Evolutionary conservation across 2,329 filamentous ascomycete species (phyloP).

Genomic region (Chaetoscypha palmicola): DNA sequence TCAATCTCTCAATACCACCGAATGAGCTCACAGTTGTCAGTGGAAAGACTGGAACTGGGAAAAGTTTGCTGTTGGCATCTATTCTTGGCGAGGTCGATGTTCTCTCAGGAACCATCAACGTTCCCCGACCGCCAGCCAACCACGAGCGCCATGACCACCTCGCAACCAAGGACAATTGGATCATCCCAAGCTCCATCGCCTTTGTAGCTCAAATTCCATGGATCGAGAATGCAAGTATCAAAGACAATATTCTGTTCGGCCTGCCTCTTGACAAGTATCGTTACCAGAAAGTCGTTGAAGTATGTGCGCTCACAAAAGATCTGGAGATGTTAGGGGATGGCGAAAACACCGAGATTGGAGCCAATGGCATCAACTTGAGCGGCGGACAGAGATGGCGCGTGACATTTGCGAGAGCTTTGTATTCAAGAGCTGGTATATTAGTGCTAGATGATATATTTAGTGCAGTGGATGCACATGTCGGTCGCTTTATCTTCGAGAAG

Average conservation of each 20-base stretch:
- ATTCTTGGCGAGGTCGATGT: conserved; percentile 71
- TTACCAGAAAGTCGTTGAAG: conserved; percentile 62
- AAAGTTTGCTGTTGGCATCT: conserved; percentile 66
- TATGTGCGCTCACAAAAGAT: conserved; percentile 70
- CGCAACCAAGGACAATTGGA: conserved; percentile 58
- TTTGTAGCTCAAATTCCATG: conserved; percentile 73
- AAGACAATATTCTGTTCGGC: conserved; percentile 73
- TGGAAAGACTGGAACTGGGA: conserved; percentile 71
- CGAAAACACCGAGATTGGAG: conserved; percentile 73
- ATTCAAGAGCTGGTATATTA: conserved; percentile 69
- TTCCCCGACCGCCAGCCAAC: conserved; percentile 43
- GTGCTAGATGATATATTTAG: conserved; percentile 81
- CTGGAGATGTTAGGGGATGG: conserved; percentile 70
- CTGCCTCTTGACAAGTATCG: conserved; percentile 62
- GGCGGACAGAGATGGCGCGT: conserved; percentile 81
- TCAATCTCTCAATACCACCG: conserved; percentile 60
- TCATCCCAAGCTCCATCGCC: conserved; percentile 60
- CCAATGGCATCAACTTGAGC: conserved; percentile 77
- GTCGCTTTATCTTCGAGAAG: conserved; percentile 70
- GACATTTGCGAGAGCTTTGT: conserved; percentile 71
- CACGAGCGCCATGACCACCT: conserved; percentile 53
- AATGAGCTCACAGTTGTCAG: conserved; percentile 68
- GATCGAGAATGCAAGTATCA: conserved; percentile 77
- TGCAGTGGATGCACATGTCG: conserved; percentile 72
- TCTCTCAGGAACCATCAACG: conserved; percentile 52